These are phyloP conservation scores for Xylariaceae sp. DNA, from an alignment of 2,329 filamentous ascomycete genomes.

Conservation along the genomic window DNA sequence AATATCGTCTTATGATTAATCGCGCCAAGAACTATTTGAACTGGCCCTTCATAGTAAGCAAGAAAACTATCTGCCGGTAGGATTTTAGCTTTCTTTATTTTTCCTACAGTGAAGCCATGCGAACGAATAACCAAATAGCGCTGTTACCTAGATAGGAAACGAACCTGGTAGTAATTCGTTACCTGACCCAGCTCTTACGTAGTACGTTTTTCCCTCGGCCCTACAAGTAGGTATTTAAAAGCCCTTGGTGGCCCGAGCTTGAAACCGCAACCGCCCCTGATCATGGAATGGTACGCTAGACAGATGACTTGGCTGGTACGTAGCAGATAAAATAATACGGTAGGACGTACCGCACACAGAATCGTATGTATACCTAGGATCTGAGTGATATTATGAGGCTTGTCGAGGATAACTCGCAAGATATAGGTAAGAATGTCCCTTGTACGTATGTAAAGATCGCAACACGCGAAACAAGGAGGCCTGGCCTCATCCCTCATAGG, in stretches of 20 bases:
- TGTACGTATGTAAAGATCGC: not conserved
- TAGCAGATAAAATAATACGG: no score
- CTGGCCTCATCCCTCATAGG: conserved; percentile 17
- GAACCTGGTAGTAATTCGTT: no score
- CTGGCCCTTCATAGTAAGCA: conserved; percentile 29
- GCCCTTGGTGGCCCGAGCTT: conserved; percentile 10
- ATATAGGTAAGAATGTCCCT: no score
- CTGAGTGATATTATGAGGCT: not conserved
- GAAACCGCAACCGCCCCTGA: conserved; percentile 1
- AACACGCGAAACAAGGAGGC: conserved; percentile 17
- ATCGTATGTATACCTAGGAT: conserved; percentile 19
- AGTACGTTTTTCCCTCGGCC: no score
- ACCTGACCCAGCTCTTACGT: no score
- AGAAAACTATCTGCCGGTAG: no score
- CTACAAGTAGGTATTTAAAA: conserved; percentile 17
- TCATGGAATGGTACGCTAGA: conserved; percentile 6
- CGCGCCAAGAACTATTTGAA: conserved; percentile 20
- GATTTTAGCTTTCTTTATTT: conserved; percentile 17
- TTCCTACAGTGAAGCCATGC: no score
- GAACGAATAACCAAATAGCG: no score
- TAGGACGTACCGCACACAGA: conserved; percentile 16
- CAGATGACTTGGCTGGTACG: no score
- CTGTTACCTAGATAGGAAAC: no score
- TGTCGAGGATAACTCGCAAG: not conserved
- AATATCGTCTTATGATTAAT: conserved; percentile 11